Base-by-base conservation (phyloP, 106 monocot genomes). In the Apostasia shenzhenica region DNA sequence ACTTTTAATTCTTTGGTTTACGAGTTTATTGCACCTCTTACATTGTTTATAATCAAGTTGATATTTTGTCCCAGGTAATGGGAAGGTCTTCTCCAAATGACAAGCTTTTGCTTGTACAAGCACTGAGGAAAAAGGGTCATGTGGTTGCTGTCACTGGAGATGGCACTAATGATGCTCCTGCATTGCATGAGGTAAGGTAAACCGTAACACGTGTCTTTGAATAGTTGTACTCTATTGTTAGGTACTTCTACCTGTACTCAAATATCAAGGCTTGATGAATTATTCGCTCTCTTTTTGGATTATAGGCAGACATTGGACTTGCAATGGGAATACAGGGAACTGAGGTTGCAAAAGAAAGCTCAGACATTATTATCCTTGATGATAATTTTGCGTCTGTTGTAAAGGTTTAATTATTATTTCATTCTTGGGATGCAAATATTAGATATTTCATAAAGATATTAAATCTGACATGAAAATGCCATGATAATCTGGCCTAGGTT, bases 71-170 rank as follows among this genome's bases (percentile, higher is more conserved):
- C 59, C 45, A 92, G 92, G 94, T 94, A 43, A 94, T 94, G 89
- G 94, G 86, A 45, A 81, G 94, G 70, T 94, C 94, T 41, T 94
- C 94, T 2, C 94, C 94, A 3, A 87, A 82, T 77, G 94, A 94
- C 76, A 94, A 94, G 61, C 86, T 94, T 46, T 72, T 94, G 8
- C 80, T 94, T 67, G 94, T 94, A 8, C 84, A 84, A 82, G 78
- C 86, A 46, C 61, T 94, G 61, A 90, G 67, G 61, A 84, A 46
- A 55, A 76, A 44, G 69, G 82, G 84, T 45, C 82, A 94, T 63
- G 80, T 94, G 47, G 94, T 90, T 70, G 94, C 94, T 73, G 94
- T 94, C 39, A 94, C 94, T 54, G 94, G 94, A 54, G 94, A 94
- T 76, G 94, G 94, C 63, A 94, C 94, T 8, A 94, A 94, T 75